These are phyloP conservation scores for Eutrema yunnanense DNA, from an alignment of 345 rosid species.

Conservation along the genomic window DNA sequence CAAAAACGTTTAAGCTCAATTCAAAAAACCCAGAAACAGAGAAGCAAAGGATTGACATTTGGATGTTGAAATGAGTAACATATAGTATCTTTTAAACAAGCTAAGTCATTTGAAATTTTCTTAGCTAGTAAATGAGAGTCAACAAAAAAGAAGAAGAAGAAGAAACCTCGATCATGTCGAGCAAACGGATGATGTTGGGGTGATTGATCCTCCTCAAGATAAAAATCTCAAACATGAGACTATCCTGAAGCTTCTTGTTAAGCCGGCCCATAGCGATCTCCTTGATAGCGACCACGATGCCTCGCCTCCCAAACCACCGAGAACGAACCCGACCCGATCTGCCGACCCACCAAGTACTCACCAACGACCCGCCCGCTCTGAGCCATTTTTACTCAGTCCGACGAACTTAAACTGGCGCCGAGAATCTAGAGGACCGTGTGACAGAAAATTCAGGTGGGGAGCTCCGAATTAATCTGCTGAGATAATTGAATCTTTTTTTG, in stretches of 20 bases:
- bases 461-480: constrained; percentile 24
- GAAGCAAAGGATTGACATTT: neutral
- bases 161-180: constrained; percentile 83
- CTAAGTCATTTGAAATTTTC: too few species aligned
- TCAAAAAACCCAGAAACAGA: neutral
- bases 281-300: constrained; percentile 94
- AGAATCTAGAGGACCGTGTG: constrained; percentile 27
- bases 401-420: constrained; percentile 8
- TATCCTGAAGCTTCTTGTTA: constrained; percentile 78
- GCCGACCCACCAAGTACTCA: constrained; percentile 66
- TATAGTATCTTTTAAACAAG: too few species aligned
- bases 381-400: constrained; percentile 41
- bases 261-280: constrained; percentile 70
- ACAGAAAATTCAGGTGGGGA: neutral
- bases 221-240: constrained; percentile 86
- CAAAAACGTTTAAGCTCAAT: neutral
- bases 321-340: too few species aligned
- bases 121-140: too few species aligned
- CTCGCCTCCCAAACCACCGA: constrained; percentile 89
- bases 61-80: neutral
- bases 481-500: constrained; percentile 14
- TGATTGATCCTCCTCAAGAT: constrained; percentile 67
- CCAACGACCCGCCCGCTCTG: constrained; percentile 79
- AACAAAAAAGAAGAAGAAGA: neutral
- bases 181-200: constrained; percentile 80